These are phyloP conservation scores for Solanum microdontum DNA, from an alignment of 257 asterid species.

Conservation along the genomic window DNA sequence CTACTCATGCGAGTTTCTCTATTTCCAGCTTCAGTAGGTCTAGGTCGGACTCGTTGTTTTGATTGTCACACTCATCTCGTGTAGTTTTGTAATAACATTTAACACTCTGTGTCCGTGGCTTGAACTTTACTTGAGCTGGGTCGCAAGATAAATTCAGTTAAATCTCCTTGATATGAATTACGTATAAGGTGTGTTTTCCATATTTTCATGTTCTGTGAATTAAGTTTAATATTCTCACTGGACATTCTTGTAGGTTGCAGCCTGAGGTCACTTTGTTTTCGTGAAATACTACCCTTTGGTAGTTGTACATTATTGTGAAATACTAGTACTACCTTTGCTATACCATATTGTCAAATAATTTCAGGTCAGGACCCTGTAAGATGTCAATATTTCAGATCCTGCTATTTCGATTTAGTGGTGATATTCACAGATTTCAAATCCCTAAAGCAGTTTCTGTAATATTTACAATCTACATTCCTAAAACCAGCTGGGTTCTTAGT, in stretches of 20 bases:
- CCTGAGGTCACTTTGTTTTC: not conserved
- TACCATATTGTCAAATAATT: not conserved
- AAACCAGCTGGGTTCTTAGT: not conserved
- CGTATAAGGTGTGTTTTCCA: not conserved
- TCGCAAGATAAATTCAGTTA: not conserved
- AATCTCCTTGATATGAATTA: not conserved
- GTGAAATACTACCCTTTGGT: not conserved
- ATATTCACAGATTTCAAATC: not conserved
- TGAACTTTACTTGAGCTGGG: not conserved
- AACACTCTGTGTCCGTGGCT: not conserved
- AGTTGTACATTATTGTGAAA: not conserved
- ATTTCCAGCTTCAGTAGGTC: slow-evolving; percentile 8
- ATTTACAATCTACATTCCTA: not conserved
- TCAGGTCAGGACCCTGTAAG: not conserved
- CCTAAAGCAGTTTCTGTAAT: not conserved
- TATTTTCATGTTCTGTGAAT: not conserved
- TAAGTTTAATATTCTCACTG: not conserved
- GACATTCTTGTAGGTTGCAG: not conserved
- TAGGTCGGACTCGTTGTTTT: slow-evolving; percentile 9
- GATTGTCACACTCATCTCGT: not conserved
- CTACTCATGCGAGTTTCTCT: slow-evolving; percentile 35
- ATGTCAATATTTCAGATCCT: not conserved
- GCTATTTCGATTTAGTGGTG: not conserved
- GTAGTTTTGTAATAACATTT: not conserved
- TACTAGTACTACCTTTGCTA: not conserved